phyloP scores from a whole-genome alignment of 2,329 filamentous ascomycete species.

The Exophiala sp. region DNA sequence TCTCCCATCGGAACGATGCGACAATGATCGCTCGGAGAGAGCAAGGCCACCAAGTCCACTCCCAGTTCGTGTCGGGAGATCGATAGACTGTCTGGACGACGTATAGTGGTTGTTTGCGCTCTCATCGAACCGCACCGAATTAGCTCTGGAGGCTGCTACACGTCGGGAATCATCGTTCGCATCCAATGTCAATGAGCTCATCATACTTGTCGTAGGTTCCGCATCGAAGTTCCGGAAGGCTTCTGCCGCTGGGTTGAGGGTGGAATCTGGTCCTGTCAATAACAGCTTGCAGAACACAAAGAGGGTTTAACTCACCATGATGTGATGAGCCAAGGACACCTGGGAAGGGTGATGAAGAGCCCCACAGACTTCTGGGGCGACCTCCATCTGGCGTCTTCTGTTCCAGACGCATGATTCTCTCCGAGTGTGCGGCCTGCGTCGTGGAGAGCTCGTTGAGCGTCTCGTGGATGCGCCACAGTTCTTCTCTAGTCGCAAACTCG shows the following conservation, averaged over 20 bases:
- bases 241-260: slow-evolving; percentile 75
- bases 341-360: slow-evolving; percentile 80
- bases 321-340: slow-evolving; percentile 77
- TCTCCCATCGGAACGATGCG: slow-evolving; percentile 92
- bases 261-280: slow-evolving; percentile 58
- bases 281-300: neutral
- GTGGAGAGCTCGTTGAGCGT: slow-evolving; percentile 61
- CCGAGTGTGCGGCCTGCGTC: slow-evolving; percentile 58
- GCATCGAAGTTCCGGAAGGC: slow-evolving; percentile 84
- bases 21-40: slow-evolving; percentile 85
- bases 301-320: slow-evolving; percentile 61
- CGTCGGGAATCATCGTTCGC: slow-evolving; percentile 81
- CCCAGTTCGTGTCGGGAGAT: slow-evolving; percentile 73
- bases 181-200: slow-evolving; percentile 79
- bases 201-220: slow-evolving; percentile 74
- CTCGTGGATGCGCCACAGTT: slow-evolving; percentile 62
- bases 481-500: slow-evolving; percentile 59
- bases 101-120: slow-evolving; percentile 90
- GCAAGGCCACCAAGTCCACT: slow-evolving; percentile 75
- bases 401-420: slow-evolving; percentile 60
- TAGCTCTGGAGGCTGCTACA: slow-evolving; percentile 77
- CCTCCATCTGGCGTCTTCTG: slow-evolving; percentile 61
- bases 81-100: slow-evolving; percentile 78
- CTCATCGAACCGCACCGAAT: slow-evolving; percentile 96
- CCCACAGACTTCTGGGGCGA: slow-evolving; percentile 80